A percentile compares a stretch with the other conserved stretches of the same genome.
These are phyloP conservation scores for Apiospora koreana DNA, from an alignment of 2,329 filamentous ascomycete species.

Conservation along the genomic window DNA sequence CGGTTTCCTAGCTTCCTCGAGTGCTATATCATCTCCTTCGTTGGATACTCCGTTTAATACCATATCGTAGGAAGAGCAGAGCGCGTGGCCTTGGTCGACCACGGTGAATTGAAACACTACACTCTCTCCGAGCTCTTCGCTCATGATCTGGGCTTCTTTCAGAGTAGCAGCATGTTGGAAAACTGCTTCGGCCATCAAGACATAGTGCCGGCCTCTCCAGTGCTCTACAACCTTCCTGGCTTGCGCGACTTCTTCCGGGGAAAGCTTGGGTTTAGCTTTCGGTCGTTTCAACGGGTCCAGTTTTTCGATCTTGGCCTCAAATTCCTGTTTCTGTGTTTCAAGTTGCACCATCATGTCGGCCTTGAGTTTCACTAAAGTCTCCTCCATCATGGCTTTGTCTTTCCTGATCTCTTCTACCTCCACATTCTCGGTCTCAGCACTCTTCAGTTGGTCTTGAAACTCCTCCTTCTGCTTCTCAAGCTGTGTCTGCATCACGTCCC, in stretches of 20 bases:
- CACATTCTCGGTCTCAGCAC: conserved; percentile 71
- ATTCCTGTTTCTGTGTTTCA: conserved; percentile 78
- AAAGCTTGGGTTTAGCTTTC: conserved; percentile 64
- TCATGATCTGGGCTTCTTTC: conserved; percentile 98
- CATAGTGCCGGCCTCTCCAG: conserved; percentile 85
- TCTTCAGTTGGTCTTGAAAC: conserved; percentile 75
- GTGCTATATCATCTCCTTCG: conserved; percentile 78
- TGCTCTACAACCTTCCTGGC: conserved; percentile 68
- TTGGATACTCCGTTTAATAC: conserved; percentile 87
- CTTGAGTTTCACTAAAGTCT: conserved; percentile 75
- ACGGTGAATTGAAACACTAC: conserved; percentile 95
- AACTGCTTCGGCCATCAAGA: conserved; percentile 90
- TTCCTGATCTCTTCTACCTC: conserved; percentile 82
- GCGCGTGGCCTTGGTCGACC: conserved; percentile 82
- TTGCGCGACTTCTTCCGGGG: conserved; percentile 69
- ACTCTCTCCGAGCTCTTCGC: conserved; percentile 89
- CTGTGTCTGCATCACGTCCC: conserved; percentile 81
- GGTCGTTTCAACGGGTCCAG: conserved; percentile 65
- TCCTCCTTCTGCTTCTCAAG: conserved; percentile 84
- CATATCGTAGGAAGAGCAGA: conserved; percentile 95
- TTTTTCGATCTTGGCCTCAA: conserved; percentile 80
- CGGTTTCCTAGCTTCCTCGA: conserved; percentile 82
- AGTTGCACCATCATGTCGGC: conserved; percentile 88
- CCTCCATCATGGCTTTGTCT: conserved; percentile 85
- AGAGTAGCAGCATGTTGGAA: conserved; percentile 83